A percentile compares a stretch with the other conserved stretches of the same genome.
Conservation (phyloP, 108 stramenopile genomes). For the Cyclotella distinguenda region DNA sequence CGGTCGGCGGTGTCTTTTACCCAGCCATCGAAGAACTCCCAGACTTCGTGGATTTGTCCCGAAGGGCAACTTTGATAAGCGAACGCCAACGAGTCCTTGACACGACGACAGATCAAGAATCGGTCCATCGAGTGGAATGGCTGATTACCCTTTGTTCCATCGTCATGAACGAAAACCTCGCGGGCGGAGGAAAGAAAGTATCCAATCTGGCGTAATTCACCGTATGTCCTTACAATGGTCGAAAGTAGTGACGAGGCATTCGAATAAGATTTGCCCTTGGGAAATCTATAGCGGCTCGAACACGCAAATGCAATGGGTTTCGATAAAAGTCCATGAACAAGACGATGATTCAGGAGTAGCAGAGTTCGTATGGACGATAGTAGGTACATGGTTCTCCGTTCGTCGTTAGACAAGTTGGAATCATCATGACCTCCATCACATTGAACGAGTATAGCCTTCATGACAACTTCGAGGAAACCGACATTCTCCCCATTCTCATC, state of each 20-base stretch:
- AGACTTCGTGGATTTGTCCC: conserved; percentile 34
- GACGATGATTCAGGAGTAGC: conserved; percentile 50
- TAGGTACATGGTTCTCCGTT: conserved; percentile 1
- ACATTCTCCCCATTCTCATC: conserved; percentile 51
- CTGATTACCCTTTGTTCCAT: background rate
- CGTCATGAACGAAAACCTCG: conserved; percentile 7
- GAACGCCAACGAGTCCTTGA: conserved; percentile 4
- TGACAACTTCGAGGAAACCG: conserved; percentile 48
- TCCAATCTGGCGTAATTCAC: conserved; percentile 56
- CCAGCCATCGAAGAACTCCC: conserved; percentile 47
- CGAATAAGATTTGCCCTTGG: background rate
- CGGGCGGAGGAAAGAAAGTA: conserved; percentile 38
- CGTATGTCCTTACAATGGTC: conserved; percentile 49
- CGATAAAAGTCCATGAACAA: conserved; percentile 43
- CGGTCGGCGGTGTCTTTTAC: conserved; percentile 6
- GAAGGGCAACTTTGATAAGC: conserved; percentile 39
- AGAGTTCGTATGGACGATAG: conserved; percentile 23
- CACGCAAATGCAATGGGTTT: conserved; percentile 32
- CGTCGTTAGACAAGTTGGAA: background rate
- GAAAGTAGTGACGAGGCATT: conserved; percentile 31
- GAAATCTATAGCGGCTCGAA: background rate
- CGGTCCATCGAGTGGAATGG: conserved; percentile 2
- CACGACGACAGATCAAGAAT: conserved; percentile 7
- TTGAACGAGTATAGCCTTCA: conserved; percentile 7
- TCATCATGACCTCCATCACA: background rate